These are phyloP conservation scores for Sporisorium graminicola DNA, from an alignment of 1,284 basidiomycete genomes.

Conservation along the genomic window DNA sequence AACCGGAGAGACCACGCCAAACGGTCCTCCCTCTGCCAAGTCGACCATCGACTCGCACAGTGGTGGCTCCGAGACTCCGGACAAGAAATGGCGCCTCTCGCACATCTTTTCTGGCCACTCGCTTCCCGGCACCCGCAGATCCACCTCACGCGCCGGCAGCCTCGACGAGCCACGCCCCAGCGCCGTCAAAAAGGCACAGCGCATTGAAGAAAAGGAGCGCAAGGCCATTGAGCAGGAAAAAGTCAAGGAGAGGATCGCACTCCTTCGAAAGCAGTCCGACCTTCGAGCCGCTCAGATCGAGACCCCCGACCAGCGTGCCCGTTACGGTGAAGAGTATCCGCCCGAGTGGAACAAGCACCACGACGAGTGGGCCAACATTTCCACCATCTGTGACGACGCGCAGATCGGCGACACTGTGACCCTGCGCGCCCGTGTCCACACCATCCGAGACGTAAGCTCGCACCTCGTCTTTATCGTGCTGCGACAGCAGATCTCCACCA, in stretches of 20 bases:
- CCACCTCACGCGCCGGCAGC: conserved; percentile 28
- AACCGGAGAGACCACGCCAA: conserved; percentile 25
- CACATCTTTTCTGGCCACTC: conserved; percentile 47
- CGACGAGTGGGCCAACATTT: conserved; percentile 36
- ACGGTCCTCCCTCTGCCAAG: conserved; percentile 21
- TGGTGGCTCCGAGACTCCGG: conserved; percentile 13
- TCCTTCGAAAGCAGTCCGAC: conserved; percentile 47
- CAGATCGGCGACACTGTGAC: conserved; percentile 46
- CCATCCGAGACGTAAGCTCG: conserved; percentile 59
- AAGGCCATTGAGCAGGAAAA: conserved; percentile 46
- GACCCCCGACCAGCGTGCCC: conserved; percentile 57
- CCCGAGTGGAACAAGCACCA: conserved; percentile 43
- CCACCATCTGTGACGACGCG: conserved; percentile 36
- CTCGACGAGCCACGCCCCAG: conserved; percentile 50
- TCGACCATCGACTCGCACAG: conserved; percentile 33
- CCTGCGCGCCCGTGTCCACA: conserved; percentile 61
- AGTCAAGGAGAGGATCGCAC: conserved; percentile 32
- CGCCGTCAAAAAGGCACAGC: conserved; percentile 44
- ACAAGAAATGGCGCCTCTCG: conserved; percentile 52
- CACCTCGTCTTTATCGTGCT: conserved; percentile 64
- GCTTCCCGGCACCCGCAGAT: conserved; percentile 20
- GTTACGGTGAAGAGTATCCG: conserved; percentile 53
- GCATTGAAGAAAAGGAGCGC: conserved; percentile 50
- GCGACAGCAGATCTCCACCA: conserved; percentile 59
- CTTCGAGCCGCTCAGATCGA: conserved; percentile 53